Percentiles rank a stretch among this genome's conserved stretches.
Conservation (phyloP, 2,329 filamentous ascomycete genomes). For the Apiospora sp. region DNA sequence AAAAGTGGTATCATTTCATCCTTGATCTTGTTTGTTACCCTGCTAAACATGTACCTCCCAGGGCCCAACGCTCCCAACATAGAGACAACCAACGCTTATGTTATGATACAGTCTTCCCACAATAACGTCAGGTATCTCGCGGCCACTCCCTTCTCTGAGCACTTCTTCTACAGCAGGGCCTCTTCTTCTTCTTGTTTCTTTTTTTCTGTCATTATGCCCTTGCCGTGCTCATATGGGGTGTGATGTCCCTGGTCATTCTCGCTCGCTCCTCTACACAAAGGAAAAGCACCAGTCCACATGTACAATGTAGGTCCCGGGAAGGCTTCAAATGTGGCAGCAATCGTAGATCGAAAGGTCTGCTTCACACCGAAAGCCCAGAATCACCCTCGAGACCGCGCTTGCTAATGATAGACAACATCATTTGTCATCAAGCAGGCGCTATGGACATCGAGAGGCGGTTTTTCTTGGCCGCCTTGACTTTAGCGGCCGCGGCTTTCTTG, state of each 20-base stretch:
- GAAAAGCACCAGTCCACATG: neutral
- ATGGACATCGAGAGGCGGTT: slow-evolving; percentile 50
- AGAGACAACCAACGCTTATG: slow-evolving; percentile 9
- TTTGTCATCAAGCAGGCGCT: slow-evolving; percentile 31
- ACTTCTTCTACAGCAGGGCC: neutral
- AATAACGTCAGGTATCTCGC: slow-evolving; percentile 1
- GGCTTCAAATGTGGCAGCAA: neutral
- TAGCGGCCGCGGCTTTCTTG: slow-evolving; percentile 49
- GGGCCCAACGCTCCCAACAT: slow-evolving; percentile 8
- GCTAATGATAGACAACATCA: neutral
- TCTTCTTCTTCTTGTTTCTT: neutral
- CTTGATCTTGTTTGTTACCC: slow-evolving; percentile 21
- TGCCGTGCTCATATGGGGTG: neutral
- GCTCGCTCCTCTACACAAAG: slow-evolving; percentile 6
- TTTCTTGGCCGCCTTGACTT: slow-evolving; percentile 53
- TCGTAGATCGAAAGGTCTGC: neutral
- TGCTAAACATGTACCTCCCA: slow-evolving; percentile 13
- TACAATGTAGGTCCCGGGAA: neutral
- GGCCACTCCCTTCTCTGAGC: neutral
- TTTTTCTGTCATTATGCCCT: neutral
- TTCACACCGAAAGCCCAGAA: neutral
- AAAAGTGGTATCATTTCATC: slow-evolving; percentile 21
- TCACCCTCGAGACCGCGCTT: neutral
- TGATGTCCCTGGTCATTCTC: neutral
- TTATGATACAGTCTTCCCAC: slow-evolving; percentile 21